Evolutionary conservation across 1,284 basidiomycete genomes (phyloP), one percentile per base, ranked within the genome.

Genomic region (Exobasidium rhododendri): DNA sequence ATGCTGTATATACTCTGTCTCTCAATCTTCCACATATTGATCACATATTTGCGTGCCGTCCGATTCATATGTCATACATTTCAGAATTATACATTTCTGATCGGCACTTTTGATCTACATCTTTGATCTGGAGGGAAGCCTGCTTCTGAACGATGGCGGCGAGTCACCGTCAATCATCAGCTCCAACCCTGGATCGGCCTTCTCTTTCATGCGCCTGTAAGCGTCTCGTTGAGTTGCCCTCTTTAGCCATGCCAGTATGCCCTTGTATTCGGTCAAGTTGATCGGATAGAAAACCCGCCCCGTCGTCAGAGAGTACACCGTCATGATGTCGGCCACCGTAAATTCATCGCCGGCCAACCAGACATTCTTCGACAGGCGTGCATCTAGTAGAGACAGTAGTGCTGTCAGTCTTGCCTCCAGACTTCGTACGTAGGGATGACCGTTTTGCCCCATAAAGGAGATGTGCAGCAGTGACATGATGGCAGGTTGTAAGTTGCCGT

Each of bases 291-390:
- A 55, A 2, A 30, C 28, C 24, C 52, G 2, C 29, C n/a, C 29
- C 14, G 52, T 55, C 28, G 52, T 30, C n/a, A 55, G 14, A 13
- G 26, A 11, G 20, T 32, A 55, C 5, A 55, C 20, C 4, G 35
- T 26, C 35, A 57, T 51, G 35, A 57, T 14, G 17, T 57, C 56
- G 20, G 56, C 56, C 6, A 43, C 11, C 26, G 56, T 57, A 22
- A 57, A 57, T 28, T 57, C 35, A 3, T 57, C 35, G 20, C 56
- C 56, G n/a, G 56, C 56, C n/a, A 57, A n/a, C 4, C 4, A 57
- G 4, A 22, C 24, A 26, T 22, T 45, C 11, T 44, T 45, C 26
- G 30, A 26, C 17, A 57, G 30, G 22, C 35, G 56, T 29, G 51
- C 29, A 11, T 57, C 56, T n/a, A 57, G n/a, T 7, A 57, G 14